These are phyloP conservation scores for Sextonia rubra DNA, from an alignment of 164 flowering plant species.

Conservation along the genomic window DNA sequence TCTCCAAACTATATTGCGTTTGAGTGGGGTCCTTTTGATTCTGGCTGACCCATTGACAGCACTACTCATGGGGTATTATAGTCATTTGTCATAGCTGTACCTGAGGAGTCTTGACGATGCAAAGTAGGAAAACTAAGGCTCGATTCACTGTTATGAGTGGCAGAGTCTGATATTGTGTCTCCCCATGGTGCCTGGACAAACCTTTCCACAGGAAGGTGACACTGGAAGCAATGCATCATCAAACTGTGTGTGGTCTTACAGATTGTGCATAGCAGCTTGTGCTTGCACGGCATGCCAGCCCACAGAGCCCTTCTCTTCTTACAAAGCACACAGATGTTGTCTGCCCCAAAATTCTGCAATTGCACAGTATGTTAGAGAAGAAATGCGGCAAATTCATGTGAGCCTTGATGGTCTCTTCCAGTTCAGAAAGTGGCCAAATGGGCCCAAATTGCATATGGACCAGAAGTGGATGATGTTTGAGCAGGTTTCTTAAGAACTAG, in stretches of 20 bases:
- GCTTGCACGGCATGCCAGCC: constrained; percentile 42
- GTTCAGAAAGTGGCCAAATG: neutral
- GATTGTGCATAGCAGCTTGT: constrained; percentile 32
- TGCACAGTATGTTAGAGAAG: neutral
- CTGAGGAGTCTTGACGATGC: neutral
- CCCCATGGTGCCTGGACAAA: neutral
- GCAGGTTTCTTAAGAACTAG: too few species aligned
- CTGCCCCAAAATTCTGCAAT: neutral
- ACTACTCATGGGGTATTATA: too few species aligned
- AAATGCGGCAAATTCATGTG: neutral
- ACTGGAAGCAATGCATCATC: neutral
- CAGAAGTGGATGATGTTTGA: too few species aligned
- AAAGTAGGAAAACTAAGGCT: neutral
- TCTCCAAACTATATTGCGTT: too few species aligned
- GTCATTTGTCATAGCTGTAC: too few species aligned
- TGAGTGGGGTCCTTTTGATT: too few species aligned
- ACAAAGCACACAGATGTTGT: constrained; percentile 34
- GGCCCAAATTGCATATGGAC: neutral
- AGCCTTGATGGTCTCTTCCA: neutral
- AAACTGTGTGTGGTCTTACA: constrained; percentile 18
- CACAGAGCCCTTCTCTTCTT: constrained; percentile 19
- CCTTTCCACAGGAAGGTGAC: neutral
- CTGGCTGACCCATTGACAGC: too few species aligned
- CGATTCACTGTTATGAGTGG: neutral
- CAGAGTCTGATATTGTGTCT: neutral